These are phyloP conservation scores for Alternaria brassicicola DNA, from an alignment of 2,329 filamentous ascomycete genomes.

Conservation along the genomic window DNA sequence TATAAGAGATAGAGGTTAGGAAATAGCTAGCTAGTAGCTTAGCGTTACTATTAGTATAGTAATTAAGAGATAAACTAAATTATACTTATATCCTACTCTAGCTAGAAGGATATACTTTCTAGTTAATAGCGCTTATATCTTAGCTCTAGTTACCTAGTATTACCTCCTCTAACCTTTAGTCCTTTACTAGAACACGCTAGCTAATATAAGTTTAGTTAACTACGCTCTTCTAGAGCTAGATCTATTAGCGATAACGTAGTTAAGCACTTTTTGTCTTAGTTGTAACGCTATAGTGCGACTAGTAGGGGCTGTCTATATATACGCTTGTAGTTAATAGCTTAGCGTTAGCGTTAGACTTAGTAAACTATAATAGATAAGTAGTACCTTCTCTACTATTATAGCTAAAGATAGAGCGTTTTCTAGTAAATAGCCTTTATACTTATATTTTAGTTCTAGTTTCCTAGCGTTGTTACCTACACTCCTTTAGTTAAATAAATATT, in stretches of 20 bases:
- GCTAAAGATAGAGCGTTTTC: slow-evolving; percentile 6
- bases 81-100: background rate
- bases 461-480: slow-evolving; percentile 1
- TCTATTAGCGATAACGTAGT: background rate
- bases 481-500: slow-evolving; percentile 5
- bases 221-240: background rate
- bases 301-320: slow-evolving; percentile 2
- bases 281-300: slow-evolving; percentile 8
- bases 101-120: slow-evolving; percentile 4
- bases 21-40: background rate
- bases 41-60: background rate
- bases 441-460: slow-evolving; percentile 2
- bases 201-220: slow-evolving; percentile 1
- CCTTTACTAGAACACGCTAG: slow-evolving; percentile 1
- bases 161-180: slow-evolving; percentile 4
- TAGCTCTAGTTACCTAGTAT: background rate
- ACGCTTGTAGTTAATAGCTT: slow-evolving; percentile 2
- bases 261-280: background rate
- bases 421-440: slow-evolving; percentile 7
- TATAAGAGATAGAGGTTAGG: background rate
- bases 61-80: slow-evolving; percentile 1
- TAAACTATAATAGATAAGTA: background rate
- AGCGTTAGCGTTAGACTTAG: background rate
- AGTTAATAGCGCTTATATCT: slow-evolving; percentile 4
- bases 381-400: slow-evolving; percentile 3